Evolutionary conservation across 306 rosid species (phyloP).

Genomic region (Cicer chorassanicum): DNA sequence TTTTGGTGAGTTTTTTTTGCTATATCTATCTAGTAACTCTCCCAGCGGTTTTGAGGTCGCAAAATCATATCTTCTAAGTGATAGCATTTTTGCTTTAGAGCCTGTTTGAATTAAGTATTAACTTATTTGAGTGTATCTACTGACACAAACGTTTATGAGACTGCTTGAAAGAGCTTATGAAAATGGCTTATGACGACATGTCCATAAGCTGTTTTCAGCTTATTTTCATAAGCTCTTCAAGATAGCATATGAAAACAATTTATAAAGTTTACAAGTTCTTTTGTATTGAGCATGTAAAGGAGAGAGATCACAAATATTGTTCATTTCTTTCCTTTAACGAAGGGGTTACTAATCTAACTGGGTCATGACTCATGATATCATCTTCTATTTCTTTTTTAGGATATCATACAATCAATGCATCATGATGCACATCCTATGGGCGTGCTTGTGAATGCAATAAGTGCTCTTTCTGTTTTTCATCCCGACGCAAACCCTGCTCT

Average conservation of each 20-base stretch:
- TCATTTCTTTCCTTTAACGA: neutral
- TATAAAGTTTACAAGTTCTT: neutral
- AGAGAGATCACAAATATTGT: neutral
- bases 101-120: no score
- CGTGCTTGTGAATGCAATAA: slow-evolving; percentile 80
- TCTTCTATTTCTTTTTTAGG: slow-evolving; percentile 54
- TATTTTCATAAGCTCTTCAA: no score
- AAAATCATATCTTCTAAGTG: neutral
- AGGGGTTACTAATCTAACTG: slow-evolving; percentile 30
- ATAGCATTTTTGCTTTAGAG: no score
- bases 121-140: no score
- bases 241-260: no score
- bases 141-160: no score
- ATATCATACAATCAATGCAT: slow-evolving; percentile 85
- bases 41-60: neutral
- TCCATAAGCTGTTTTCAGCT: neutral
- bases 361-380: neutral
- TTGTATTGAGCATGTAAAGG: neutral
- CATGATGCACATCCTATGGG: slow-evolving; percentile 99
- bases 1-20: slow-evolving; percentile 60
- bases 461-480: slow-evolving; percentile 83
- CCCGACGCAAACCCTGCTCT: slow-evolving; percentile 96
- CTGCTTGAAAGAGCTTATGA: no score
- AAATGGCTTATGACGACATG: no score
- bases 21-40: neutral